A percentile compares a stretch with the other conserved stretches of the same genome.
Evolutionary conservation across 2,329 filamentous ascomycete species (phyloP).

Genomic region (Microcera coccophila): DNA sequence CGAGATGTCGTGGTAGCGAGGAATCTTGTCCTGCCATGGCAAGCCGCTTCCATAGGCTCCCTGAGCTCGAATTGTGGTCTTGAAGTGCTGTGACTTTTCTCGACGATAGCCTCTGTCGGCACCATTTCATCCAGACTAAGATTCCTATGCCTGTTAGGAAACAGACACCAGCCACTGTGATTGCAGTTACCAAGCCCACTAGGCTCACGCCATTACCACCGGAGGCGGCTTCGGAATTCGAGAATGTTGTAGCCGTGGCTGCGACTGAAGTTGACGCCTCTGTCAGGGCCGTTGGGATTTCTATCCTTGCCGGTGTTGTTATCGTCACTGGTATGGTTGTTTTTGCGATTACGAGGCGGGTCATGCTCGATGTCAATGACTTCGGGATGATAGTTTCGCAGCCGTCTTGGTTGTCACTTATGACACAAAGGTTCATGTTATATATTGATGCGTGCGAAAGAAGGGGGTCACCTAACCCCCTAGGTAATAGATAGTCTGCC

Average conservation of each 20-base stretch:
- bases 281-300: constrained; percentile 8
- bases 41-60: constrained; percentile 14
- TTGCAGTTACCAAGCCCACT: constrained; percentile 20
- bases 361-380: constrained; percentile 9
- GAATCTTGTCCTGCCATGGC: constrained; percentile 12
- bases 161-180: constrained; percentile 24
- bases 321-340: background rate
- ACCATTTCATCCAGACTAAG: constrained; percentile 26
- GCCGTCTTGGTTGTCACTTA: constrained; percentile 19
- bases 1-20: constrained; percentile 14
- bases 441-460: too few species aligned
- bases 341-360: constrained; percentile 2
- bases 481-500: too few species aligned
- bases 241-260: constrained; percentile 9
- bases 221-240: constrained; percentile 4
- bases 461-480: too few species aligned
- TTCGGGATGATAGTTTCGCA: constrained; percentile 16
- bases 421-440: constrained; percentile 15
- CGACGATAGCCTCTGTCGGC: constrained; percentile 17
- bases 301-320: too few species aligned
- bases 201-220: constrained; percentile 8
- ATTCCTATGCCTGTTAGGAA: constrained; percentile 19
- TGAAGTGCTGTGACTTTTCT: background rate
- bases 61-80: constrained; percentile 11
- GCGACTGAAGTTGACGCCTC: constrained; percentile 8